Evolutionary conservation across 164 flowering plant genomes (phyloP).

Genomic region (Cinnamomum micranthum): DNA sequence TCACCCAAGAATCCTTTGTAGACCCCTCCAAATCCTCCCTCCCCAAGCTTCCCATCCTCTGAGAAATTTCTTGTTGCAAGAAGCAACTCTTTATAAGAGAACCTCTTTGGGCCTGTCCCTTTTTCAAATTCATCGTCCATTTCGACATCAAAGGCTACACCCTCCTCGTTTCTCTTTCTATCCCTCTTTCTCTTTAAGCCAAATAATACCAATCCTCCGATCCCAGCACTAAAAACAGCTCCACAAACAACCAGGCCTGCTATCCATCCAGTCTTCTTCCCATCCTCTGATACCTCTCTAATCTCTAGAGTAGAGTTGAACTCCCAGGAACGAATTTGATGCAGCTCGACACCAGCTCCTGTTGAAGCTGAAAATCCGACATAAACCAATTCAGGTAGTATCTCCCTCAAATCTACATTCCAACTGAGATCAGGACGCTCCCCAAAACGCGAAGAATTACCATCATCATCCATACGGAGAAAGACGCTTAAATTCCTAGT

Average conservation of each 20-base stretch:
- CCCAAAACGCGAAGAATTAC: not conserved
- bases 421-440: constrained; percentile 8
- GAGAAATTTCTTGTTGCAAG: not conserved
- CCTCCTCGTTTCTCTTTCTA: not conserved
- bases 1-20: constrained; percentile 1
- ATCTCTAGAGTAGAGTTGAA: constrained; percentile 8
- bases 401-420: constrained; percentile 18
- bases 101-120: constrained; percentile 5
- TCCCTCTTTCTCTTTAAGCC: not conserved
- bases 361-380: constrained; percentile 28
- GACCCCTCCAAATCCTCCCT: constrained; percentile 13
- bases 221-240: constrained; percentile 6
- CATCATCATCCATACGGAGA: constrained; percentile 10
- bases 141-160: not conserved
- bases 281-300: not conserved
- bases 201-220: not conserved
- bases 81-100: not conserved
- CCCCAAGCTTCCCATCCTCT: constrained; percentile 9
- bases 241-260: not conserved
- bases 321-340: constrained; percentile 21
- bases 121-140: not conserved
- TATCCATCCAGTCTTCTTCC: not conserved
- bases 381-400: constrained; percentile 22
- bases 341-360: constrained; percentile 15
- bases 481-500: constrained; percentile 15